A percentile compares a stretch with the other conserved stretches of the same genome.
Evolutionary conservation across 768 basidiomycete genomes (phyloP).

Genomic region (Psilocybe sp.): DNA sequence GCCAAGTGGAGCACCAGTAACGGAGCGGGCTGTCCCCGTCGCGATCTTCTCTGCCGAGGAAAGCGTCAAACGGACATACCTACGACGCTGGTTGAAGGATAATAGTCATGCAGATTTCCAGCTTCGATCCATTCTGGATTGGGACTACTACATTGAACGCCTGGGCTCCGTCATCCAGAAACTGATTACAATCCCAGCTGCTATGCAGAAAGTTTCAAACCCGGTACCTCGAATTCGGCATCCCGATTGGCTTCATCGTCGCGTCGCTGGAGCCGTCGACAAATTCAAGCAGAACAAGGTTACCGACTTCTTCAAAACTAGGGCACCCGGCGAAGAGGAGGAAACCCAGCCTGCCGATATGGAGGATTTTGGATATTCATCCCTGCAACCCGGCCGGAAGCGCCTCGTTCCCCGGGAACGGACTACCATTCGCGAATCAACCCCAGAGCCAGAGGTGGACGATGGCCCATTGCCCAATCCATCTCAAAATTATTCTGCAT

Average conservation of each 20-base stretch:
- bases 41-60: conserved; percentile 98
- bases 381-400: conserved; percentile 23
- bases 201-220: conserved; percentile 95
- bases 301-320: conserved; percentile 83
- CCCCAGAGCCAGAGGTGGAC: conserved; percentile 40
- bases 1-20: conserved; percentile 91
- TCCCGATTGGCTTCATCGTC: conserved; percentile 94
- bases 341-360: conserved; percentile 48
- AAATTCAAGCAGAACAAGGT: conserved; percentile 98
- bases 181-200: conserved; percentile 97
- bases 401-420: conserved; percentile 56
- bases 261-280: conserved; percentile 87
- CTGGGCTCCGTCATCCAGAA: conserved; percentile 98
- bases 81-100: conserved; percentile 97
- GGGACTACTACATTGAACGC: conserved; percentile 98
- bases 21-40: conserved; percentile 93
- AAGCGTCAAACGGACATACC: conserved; percentile 81
- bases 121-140: conserved; percentile 91
- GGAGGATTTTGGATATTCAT: conserved; percentile 49
- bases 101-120: conserved; percentile 85
- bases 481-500: conserved; percentile 62
- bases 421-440: conserved; percentile 39
- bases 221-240: conserved; percentile 95
- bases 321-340: conserved; percentile 27
- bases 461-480: conserved; percentile 60